phyloP scores from a whole-genome alignment of 495 filamentous ascomycete genomes.

The Hypoxylon intermedium region DNA sequence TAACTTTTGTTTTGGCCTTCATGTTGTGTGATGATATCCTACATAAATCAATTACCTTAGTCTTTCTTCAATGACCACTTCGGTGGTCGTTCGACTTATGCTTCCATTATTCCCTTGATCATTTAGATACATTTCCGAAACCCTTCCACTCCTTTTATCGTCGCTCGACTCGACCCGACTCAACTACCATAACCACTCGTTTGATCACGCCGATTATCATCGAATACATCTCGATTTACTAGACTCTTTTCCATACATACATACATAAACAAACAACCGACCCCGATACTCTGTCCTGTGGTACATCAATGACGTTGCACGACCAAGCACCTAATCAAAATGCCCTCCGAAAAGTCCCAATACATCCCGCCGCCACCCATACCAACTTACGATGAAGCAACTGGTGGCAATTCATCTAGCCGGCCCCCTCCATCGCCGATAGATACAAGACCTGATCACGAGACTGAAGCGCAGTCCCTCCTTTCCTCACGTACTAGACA shows the following conservation, averaged over 20 bases:
- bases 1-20: slow-evolving; percentile 19
- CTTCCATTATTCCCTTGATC: slow-evolving; percentile 26
- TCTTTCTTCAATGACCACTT: slow-evolving; percentile 20
- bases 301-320: slow-evolving; percentile 31
- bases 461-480: slow-evolving; percentile 65
- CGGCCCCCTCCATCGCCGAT: slow-evolving; percentile 37
- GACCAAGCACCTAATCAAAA: slow-evolving; percentile 30
- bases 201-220: slow-evolving; percentile 18
- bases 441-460: slow-evolving; percentile 44
- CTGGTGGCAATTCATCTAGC: slow-evolving; percentile 52
- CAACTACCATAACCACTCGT: slow-evolving; percentile 22
- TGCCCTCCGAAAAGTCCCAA: slow-evolving; percentile 55
- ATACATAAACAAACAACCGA: too few species aligned
- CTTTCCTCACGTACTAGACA: slow-evolving; percentile 53
- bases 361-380: slow-evolving; percentile 78
- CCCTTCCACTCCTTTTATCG: slow-evolving; percentile 32
- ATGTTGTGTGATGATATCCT: slow-evolving; percentile 25
- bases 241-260: slow-evolving; percentile 4
- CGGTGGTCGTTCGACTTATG: slow-evolving; percentile 17
- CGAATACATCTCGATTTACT: slow-evolving; percentile 10
- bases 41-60: slow-evolving; percentile 9
- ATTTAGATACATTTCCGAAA: slow-evolving; percentile 6
- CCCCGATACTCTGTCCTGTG: neutral
- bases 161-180: slow-evolving; percentile 8
- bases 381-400: slow-evolving; percentile 94